Base-by-base conservation (phyloP, 305 asterid genomes). In the Andrographis paniculata region DNA sequence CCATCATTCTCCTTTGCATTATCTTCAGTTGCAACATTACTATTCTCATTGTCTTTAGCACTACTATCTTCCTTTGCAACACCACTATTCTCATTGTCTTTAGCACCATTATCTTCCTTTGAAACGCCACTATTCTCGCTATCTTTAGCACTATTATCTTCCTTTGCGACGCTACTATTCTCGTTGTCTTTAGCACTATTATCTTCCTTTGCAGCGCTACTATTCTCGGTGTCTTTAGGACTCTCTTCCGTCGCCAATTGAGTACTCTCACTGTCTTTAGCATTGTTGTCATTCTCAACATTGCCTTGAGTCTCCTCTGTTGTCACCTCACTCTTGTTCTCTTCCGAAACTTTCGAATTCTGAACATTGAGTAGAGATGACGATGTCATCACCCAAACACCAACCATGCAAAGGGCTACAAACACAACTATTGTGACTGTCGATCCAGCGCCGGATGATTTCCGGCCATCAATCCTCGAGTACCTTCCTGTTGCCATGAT, bases 1-100 rank as follows among this genome's bases (percentile, higher is more conserved):
- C 70, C 77, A 30, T 73, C 93, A 22, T 58, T 72, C 35, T 24
- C 64, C 8, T 58, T 20, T 27, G 42, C 53, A 38, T 49, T 63
- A 23, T 64, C 78, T 50, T 68, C 73, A 14, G 21, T 56, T 7
- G 54, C 54, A 40, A 18, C 17, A 38, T 18, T 56, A 56, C 43
- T 66, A 42, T 60, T 64, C 42, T 59, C 83, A 9, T 55, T 53
- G 50, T 39, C n/a, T n/a, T n/a, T n/a, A n/a, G n/a, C n/a, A n/a
- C n/a, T n/a, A n/a, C n/a, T n/a, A n/a, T n/a, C n/a, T n/a, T n/a
- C n/a, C n/a, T n/a, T n/a, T n/a, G n/a, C n/a, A n/a, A n/a, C n/a
- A n/a, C n/a, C n/a, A n/a, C n/a, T n/a, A n/a, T n/a, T n/a, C n/a
- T n/a, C n/a, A n/a, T n/a, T n/a, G n/a, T n/a, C n/a, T n/a, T n/a